Conservation (phyloP, 164 flowering plant genomes). For the Piper betle region DNA sequence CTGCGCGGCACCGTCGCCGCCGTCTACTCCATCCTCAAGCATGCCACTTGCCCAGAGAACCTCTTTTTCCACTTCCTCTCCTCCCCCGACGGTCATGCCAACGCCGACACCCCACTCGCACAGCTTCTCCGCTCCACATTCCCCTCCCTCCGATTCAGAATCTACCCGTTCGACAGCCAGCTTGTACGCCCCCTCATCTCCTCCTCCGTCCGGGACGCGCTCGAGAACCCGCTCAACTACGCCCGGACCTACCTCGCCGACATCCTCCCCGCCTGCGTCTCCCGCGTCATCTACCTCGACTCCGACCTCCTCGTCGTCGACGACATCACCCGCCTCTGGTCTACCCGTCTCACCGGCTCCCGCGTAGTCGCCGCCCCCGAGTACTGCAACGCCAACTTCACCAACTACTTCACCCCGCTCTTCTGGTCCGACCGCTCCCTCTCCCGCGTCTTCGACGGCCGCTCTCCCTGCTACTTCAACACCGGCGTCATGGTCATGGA, state of each 20-base stretch:
- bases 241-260: constrained; percentile 50
- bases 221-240: constrained; percentile 36
- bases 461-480: constrained; percentile 49
- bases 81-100: constrained; percentile 21
- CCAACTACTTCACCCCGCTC: constrained; percentile 27
- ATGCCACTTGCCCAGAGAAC: constrained; percentile 67
- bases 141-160: constrained; percentile 32
- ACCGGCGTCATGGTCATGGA: constrained; percentile 75
- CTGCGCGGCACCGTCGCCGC: constrained; percentile 56
- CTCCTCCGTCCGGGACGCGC: constrained; percentile 20
- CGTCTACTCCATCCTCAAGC: constrained; percentile 55
- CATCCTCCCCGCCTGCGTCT: constrained; percentile 23
- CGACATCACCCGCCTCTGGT: constrained; percentile 42
- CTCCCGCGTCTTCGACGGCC: constrained; percentile 22
- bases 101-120: not conserved
- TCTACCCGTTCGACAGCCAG: constrained; percentile 16
- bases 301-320: constrained; percentile 46
- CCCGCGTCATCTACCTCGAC: constrained; percentile 44
- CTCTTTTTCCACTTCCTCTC: constrained; percentile 61
- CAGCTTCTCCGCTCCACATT: constrained; percentile 19
- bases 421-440: constrained; percentile 34
- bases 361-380: constrained; percentile 43
- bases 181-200: constrained; percentile 28
- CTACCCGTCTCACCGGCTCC: constrained; percentile 18
- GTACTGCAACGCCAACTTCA: constrained; percentile 42